Evolutionary conservation across 257 asterid genomes (phyloP), one percentile per base, ranked within the genome.

Genomic region (Fraxinus americana): DNA sequence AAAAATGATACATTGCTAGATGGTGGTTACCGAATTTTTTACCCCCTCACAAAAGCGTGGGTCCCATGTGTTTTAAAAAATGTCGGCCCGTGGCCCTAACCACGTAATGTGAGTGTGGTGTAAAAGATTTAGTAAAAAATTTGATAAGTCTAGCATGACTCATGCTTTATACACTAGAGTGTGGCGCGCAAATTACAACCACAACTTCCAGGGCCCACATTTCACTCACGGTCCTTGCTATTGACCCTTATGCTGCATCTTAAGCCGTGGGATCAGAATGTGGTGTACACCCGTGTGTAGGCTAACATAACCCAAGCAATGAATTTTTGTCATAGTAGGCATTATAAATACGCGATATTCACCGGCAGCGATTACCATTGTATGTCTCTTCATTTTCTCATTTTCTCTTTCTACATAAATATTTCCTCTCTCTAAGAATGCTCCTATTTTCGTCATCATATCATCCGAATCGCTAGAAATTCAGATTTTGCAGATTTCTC

Each of bases 401-500:
- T 19, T 19, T 7, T 54, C 65, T 19, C 25, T 16, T 11, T 41
- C 21, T 4, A 50, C 1, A 19, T 54, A 4, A 19, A 0, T 6
- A 5, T 19, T 7, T 50, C 21, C 23, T 16, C 61, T 7, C 65
- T 19, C 65, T 7, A 17, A 19, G n/a, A 54, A 54, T 4, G 34
- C 35, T 23, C 69, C 17, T 32, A 63, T 63, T 27, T 27, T 25
- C 69, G 69, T 63, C 69, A 63, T 63, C 69, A 12, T 63, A 63
- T 25, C 36, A 63, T 25, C 69, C 69, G n/a, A 63, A 25, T 25
- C 69, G 35, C 35, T 63, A 63, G 69, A 63, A 63, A 63, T 63
- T 25, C 35, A 63, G 34, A 27, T 63, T 63, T 63, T 27, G 69
- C 69, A 25, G 19, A 63, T 63, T 25, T 63, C 0, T 63, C 69